Evolutionary conservation across 2,329 filamentous ascomycete species (phyloP).

Genomic region (Microsporum audouinii): DNA sequence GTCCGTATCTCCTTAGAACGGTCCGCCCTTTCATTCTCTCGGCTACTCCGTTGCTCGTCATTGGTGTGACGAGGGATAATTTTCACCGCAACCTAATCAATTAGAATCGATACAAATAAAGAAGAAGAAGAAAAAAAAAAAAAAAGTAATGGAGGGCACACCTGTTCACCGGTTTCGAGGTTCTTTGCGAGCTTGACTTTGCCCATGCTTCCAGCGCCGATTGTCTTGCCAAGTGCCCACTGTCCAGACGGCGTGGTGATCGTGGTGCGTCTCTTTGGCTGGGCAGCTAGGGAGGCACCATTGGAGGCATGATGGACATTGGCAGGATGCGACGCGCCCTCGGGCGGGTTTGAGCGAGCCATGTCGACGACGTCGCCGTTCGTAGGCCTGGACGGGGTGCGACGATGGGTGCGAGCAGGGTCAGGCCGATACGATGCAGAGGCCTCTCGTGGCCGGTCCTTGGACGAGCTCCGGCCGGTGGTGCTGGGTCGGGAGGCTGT

Average conservation of each 20-base stretch:
- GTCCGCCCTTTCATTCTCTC: slow-evolving; percentile 77
- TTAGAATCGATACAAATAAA: background rate
- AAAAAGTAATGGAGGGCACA: slow-evolving; percentile 31
- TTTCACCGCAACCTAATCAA: slow-evolving; percentile 74
- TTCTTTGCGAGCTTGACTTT: slow-evolving; percentile 95
- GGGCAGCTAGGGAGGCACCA: slow-evolving; percentile 25
- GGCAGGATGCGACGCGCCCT: slow-evolving; percentile 39
- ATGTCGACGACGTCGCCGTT: slow-evolving; percentile 36
- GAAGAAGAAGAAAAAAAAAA: background rate
- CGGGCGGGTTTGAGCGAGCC: slow-evolving; percentile 40
- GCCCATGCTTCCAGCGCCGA: slow-evolving; percentile 96
- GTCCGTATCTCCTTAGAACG: slow-evolving; percentile 95
- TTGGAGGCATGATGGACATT: slow-evolving; percentile 21
- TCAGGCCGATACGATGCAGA: slow-evolving; percentile 42
- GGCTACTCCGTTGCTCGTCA: slow-evolving; percentile 63
- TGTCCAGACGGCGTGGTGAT: slow-evolving; percentile 84
- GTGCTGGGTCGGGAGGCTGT: slow-evolving; percentile 47
- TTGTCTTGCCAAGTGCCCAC: slow-evolving; percentile 93
- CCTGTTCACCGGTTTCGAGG: slow-evolving; percentile 81
- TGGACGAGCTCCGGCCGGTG: slow-evolving; percentile 53
- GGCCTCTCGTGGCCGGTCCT: slow-evolving; percentile 43
- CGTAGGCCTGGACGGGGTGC: slow-evolving; percentile 31
- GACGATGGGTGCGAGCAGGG: slow-evolving; percentile 38
- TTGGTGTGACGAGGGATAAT: slow-evolving; percentile 86
- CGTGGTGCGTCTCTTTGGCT: slow-evolving; percentile 55